A percentile compares a stretch with the other conserved stretches of the same genome.
These are phyloP conservation scores for Yamadazyma trypodendri DNA, from an alignment of 1,139 yeast species.

Conservation along the genomic window DNA sequence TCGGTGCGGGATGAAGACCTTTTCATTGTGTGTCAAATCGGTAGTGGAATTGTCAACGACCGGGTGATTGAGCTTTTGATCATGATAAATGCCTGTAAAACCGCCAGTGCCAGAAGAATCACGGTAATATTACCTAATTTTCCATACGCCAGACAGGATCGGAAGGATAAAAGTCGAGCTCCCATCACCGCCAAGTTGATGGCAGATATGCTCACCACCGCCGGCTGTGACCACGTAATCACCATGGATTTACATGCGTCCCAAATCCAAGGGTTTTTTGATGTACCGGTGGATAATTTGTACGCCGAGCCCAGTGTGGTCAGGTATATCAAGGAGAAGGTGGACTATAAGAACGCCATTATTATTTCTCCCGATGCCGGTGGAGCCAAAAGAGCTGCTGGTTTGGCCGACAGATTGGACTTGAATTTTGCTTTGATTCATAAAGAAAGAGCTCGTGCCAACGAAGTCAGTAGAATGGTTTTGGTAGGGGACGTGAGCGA, in stretches of 20 bases:
- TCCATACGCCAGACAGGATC: constrained; percentile 82
- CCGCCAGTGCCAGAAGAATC: constrained; percentile 76
- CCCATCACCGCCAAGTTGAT: constrained; percentile 79
- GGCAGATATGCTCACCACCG: constrained; percentile 73
- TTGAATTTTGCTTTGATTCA: constrained; percentile 78
- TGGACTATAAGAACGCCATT: constrained; percentile 48
- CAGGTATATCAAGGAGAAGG: constrained; percentile 60
- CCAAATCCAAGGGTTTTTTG: constrained; percentile 81
- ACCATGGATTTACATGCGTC: constrained; percentile 86
- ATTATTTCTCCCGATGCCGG: constrained; percentile 85
- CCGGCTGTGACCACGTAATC: constrained; percentile 79
- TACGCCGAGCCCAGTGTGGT: constrained; percentile 80
- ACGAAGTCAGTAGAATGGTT: constrained; percentile 74
- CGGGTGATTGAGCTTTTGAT: constrained; percentile 69
- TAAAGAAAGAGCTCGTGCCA: constrained; percentile 78
- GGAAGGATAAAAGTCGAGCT: constrained; percentile 78
- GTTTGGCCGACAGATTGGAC: constrained; percentile 74
- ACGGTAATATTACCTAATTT: constrained; percentile 80
- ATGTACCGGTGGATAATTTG: constrained; percentile 76
- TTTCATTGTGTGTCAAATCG: constrained; percentile 64
- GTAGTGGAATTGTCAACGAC: constrained; percentile 70
- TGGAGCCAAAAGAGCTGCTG: constrained; percentile 82
- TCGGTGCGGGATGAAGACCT: constrained; percentile 96
- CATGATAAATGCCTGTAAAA: constrained; percentile 72
- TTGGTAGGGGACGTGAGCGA: constrained; percentile 74